Evolutionary conservation across 139 green algal species (phyloP).

Genomic region (Penium margaritaceum): DNA sequence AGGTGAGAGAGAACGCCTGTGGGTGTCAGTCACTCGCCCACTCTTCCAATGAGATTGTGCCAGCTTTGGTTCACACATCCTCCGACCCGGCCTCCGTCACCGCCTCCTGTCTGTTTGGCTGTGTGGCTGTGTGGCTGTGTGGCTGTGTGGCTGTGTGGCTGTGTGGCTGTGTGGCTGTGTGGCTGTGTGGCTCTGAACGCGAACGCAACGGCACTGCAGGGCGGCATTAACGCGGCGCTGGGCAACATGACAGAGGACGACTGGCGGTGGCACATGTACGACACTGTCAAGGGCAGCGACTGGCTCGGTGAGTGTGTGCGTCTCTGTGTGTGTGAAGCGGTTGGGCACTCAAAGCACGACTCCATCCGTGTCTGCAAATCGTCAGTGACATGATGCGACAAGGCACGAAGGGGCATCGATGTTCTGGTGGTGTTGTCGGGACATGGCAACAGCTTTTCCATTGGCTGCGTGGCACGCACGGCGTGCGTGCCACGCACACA

Average conservation of each 20-base stretch:
- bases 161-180: not conserved
- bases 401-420: too few relatives aligned
- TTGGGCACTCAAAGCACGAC: not conserved
- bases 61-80: not conserved
- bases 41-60: not conserved
- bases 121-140: too few relatives aligned
- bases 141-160: too few relatives aligned
- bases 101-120: not conserved
- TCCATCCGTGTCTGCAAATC: too few relatives aligned
- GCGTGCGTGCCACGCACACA: too few relatives aligned
- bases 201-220: too few relatives aligned
- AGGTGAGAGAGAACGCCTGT: slow-evolving; percentile 46
- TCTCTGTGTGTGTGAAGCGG: not conserved
- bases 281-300: slow-evolving; percentile 97
- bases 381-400: too few relatives aligned
- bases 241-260: slow-evolving; percentile 96
- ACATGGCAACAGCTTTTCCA: not conserved
- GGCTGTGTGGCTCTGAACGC: too few relatives aligned
- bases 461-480: not conserved
- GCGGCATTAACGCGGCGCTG: slow-evolving; percentile 95
- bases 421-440: not conserved
- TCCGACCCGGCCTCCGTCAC: not conserved
- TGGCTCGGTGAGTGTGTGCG: slow-evolving; percentile 71
- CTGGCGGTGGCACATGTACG: slow-evolving; percentile 98
- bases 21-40: not conserved